These are phyloP conservation scores for Medicago ruthenica DNA, from an alignment of 306 rosid species.

Conservation along the genomic window DNA sequence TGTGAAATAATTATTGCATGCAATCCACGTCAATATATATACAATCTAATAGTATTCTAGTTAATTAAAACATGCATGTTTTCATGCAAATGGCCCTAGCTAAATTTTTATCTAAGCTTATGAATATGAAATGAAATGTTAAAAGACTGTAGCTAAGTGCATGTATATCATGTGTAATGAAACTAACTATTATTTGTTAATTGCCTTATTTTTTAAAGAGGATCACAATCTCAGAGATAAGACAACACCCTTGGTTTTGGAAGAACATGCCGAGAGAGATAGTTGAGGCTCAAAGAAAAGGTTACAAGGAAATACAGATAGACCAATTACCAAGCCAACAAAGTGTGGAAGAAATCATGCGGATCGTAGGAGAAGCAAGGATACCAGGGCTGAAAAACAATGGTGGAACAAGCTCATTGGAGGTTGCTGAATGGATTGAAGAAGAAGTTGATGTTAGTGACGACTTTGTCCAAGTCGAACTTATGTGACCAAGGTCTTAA, in stretches of 20 bases:
- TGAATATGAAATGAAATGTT: background rate
- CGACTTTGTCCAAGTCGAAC: conserved; percentile 29
- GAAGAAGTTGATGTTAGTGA: conserved; percentile 64
- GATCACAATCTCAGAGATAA: conserved; percentile 76
- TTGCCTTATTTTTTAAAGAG: conserved; percentile 54
- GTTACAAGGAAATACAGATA: conserved; percentile 35
- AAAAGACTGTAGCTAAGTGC: too few species aligned
- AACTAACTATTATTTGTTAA: background rate
- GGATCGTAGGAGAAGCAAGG: conserved; percentile 70
- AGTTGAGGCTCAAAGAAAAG: conserved; percentile 61
- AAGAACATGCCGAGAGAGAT: conserved; percentile 72
- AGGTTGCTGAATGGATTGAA: conserved; percentile 45
- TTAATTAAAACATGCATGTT: too few species aligned
- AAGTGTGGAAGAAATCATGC: conserved; percentile 72
- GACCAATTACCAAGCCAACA: conserved; percentile 62
- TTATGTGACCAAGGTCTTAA: background rate
- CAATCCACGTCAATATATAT: too few species aligned
- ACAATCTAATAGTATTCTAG: too few species aligned
- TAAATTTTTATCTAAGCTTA: too few species aligned
- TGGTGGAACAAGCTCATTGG: conserved; percentile 44
- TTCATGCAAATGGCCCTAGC: background rate
- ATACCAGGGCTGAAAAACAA: conserved; percentile 34
- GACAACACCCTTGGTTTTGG: conserved; percentile 83
- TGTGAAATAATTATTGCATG: too few species aligned
- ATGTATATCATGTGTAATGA: background rate